Conservation (phyloP, 257 asterid species). For the Anisodus tanguticus region DNA sequence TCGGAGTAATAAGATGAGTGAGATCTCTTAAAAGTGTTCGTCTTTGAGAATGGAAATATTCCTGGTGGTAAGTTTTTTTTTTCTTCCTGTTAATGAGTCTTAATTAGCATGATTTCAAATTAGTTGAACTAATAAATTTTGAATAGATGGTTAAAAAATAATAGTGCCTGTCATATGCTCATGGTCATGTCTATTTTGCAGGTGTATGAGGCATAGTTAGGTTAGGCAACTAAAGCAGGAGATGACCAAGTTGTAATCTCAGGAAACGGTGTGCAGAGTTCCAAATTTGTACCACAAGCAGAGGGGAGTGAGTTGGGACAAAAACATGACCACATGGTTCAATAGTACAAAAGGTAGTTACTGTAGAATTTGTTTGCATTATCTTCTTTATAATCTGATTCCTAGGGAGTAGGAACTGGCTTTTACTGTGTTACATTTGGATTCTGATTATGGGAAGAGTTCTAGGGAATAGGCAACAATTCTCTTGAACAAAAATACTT, state of each 20-base stretch:
- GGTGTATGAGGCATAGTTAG: not conserved
- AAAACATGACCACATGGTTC: not conserved
- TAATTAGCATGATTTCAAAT: too few relatives aligned
- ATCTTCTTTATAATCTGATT: not conserved
- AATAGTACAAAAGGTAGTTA: not conserved
- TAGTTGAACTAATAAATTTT: too few relatives aligned
- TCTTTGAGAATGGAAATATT: too few relatives aligned
- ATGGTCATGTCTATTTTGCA: not conserved
- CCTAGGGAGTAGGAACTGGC: not conserved
- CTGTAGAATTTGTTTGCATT: not conserved
- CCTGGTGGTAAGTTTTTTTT: too few relatives aligned
- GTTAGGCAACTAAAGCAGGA: not conserved
- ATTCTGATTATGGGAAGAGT: not conserved
- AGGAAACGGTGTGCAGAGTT: not conserved
- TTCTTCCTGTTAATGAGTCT: too few relatives aligned
- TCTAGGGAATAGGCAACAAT: not conserved
- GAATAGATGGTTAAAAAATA: too few relatives aligned
- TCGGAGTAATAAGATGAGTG: too few relatives aligned
- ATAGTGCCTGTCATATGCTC: not conserved
- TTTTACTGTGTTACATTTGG: not conserved
- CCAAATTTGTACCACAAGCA: not conserved
- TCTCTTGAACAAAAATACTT: too few relatives aligned
- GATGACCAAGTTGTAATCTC: not conserved
- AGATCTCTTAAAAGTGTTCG: too few relatives aligned
- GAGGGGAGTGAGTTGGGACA: not conserved